Conservation (phyloP, 1,284 basidiomycete species). For the Leccinum subspadiceum region DNA sequence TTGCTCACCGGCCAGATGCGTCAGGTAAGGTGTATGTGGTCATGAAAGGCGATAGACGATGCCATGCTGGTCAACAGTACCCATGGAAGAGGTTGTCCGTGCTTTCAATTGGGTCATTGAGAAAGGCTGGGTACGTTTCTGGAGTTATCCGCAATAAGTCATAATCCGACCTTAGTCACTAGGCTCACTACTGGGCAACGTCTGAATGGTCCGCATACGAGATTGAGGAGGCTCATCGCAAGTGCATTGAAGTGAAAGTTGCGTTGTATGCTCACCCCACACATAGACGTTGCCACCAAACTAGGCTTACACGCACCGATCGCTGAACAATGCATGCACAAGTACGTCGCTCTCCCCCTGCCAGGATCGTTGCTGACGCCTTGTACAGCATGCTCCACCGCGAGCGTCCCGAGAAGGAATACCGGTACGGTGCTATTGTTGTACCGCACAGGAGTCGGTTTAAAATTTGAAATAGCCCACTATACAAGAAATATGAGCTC, state of each 20-base stretch:
- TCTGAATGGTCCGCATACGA: constrained; percentile 57
- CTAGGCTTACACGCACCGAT: constrained; percentile 54
- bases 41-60: background rate
- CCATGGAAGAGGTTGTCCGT: constrained; percentile 45
- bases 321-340: constrained; percentile 55
- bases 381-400: constrained; percentile 41
- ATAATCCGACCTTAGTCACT: background rate
- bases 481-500: constrained; percentile 37
- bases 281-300: constrained; percentile 46
- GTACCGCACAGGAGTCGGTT: background rate
- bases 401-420: constrained; percentile 56
- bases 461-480: constrained; percentile 24
- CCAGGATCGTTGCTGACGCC: background rate
- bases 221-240: constrained; percentile 47
- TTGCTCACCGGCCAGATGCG: constrained; percentile 53
- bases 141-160: too few relatives aligned
- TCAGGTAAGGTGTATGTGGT: constrained; percentile 28
- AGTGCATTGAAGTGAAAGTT: constrained; percentile 12
- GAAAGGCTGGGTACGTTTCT: constrained; percentile 32
- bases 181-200: constrained; percentile 48
- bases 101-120: constrained; percentile 41
- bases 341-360: constrained; percentile 22
- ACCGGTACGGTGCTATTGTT: constrained; percentile 24
- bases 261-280: background rate
- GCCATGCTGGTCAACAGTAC: constrained; percentile 16